Conservation (phyloP, 768 basidiomycete genomes). For the Pleurotus cornucopiae region DNA sequence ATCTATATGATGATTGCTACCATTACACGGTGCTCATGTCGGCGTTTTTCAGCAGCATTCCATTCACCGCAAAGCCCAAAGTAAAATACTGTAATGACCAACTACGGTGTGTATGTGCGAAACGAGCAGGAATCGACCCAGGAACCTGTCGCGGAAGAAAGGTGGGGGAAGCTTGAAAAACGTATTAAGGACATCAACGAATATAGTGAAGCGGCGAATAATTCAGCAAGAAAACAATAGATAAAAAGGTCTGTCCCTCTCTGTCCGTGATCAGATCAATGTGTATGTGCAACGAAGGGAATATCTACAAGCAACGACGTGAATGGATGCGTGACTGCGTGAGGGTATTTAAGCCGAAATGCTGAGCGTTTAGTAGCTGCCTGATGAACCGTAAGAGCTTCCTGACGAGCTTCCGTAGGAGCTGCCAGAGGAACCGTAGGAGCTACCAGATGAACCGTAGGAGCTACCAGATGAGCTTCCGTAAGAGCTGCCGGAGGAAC, state of each 20-base stretch:
- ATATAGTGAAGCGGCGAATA: slow-evolving; percentile 20
- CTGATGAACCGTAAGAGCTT: slow-evolving; percentile 20
- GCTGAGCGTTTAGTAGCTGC: slow-evolving; percentile 23
- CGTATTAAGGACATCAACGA: slow-evolving; percentile 36
- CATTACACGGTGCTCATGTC: not conserved
- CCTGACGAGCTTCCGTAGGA: slow-evolving; percentile 18
- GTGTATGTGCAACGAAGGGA: slow-evolving; percentile 19
- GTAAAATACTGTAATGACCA: slow-evolving; percentile 2
- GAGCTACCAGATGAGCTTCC: slow-evolving; percentile 1
- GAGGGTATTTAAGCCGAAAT: slow-evolving; percentile 16
- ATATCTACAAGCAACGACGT: slow-evolving; percentile 31
- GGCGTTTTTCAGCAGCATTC: slow-evolving; percentile 18
- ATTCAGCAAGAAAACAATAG: slow-evolving; percentile 31
- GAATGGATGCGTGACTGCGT: slow-evolving; percentile 21
- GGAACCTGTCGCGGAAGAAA: slow-evolving; percentile 9
- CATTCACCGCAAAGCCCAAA: slow-evolving; percentile 11
- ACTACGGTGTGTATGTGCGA: slow-evolving; percentile 3
- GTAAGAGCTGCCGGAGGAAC: slow-evolving; percentile 19
- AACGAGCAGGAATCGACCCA: slow-evolving; percentile 23
- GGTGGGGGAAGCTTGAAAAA: slow-evolving; percentile 18
- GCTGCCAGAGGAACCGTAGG: slow-evolving; percentile 17
- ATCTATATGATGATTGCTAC: not conserved
- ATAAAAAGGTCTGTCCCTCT: slow-evolving; percentile 26
- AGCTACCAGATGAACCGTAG: slow-evolving; percentile 6
- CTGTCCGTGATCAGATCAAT: slow-evolving; percentile 9